A percentile compares a stretch with the other conserved stretches of the same genome.
phyloP scores from a whole-genome alignment of 345 rosid species.

The Stellera chamaejasme region DNA sequence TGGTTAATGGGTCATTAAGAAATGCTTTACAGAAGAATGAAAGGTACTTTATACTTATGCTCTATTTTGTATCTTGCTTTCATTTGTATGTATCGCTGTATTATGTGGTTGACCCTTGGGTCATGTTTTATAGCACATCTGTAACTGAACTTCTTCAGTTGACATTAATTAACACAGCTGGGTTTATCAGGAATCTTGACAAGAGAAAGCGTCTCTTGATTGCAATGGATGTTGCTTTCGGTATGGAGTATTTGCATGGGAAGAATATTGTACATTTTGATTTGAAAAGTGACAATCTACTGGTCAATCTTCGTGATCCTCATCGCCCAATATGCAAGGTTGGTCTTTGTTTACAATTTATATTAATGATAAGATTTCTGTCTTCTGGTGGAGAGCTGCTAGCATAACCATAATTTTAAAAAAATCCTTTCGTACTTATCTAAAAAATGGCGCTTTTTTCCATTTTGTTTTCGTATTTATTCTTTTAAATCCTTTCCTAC shows the following conservation, averaged over 20 bases:
- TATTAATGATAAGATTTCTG: too few relatives aligned
- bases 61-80: too few relatives aligned
- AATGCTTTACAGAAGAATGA: constrained; percentile 54
- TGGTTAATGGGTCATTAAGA: constrained; percentile 67
- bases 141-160: too few relatives aligned
- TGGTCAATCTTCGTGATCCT: constrained; percentile 66
- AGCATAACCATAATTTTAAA: too few relatives aligned
- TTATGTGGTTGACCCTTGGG: too few relatives aligned
- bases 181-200: constrained; percentile 40
- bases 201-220: constrained; percentile 50
- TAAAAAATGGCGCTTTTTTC: too few relatives aligned
- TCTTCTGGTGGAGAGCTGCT: too few relatives aligned
- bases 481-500: too few relatives aligned
- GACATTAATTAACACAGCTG: not conserved
- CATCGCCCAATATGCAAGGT: constrained; percentile 77
- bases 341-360: constrained; percentile 2
- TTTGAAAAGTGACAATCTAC: constrained; percentile 67
- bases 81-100: too few relatives aligned
- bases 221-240: constrained; percentile 71
- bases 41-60: constrained; percentile 22
- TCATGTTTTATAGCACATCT: too few relatives aligned
- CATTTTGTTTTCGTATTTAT: too few relatives aligned
- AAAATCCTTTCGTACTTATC: too few relatives aligned
- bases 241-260: constrained; percentile 71
- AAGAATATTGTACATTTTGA: constrained; percentile 67